Evolutionary conservation across 257 asterid species (phyloP), one percentile per base, ranked within the genome.

Genomic region (Penstemon newberryi): DNA sequence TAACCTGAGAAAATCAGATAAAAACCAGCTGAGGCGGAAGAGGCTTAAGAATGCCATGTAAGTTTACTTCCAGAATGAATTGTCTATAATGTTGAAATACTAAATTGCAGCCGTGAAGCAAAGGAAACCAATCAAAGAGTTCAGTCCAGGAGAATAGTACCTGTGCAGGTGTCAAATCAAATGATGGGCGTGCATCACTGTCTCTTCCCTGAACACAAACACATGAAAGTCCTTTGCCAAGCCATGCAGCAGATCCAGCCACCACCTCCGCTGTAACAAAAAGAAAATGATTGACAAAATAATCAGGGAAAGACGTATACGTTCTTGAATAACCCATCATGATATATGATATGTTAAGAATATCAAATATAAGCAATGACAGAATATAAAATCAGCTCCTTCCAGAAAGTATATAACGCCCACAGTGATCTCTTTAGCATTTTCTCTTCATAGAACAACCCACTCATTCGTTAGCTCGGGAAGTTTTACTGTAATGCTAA

Each of bases 241-340:
- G 86, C 99, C 99, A 94, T 18, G 99, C 99, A 67, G 97, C 96
- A 60, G 99, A 89, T 81, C 99, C 99, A 70, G 96, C 96, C 71
- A 87, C 91, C 77, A 83, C 90, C 85, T 85, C 97, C 70, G 77
- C 90, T 80, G 86, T 75, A 74, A 79, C 74, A 80, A 71, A 82
- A 19, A 56, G 44, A 45, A 66, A 37, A 60, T 49, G 33, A 25
- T 25, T 25, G 33, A 25, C 33, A 25, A 25, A 0, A 25, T 25
- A 25, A 25, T 25, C 33, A 25, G 33, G 33, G 33, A 25, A 25
- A 25, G 33, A 25, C 33, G 52, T 42, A 36, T 18, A 57, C 47
- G 76, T 53, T 40, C 51, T 56, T 51, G 18, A 49, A 52, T 50
- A 52, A 37, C 57, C 50, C 36, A 44, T 39, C 19, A 7, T 46